These are phyloP conservation scores for Cutaneotrichosporon sp. DNA, from an alignment of 1,284 basidiomycete species.

Conservation along the genomic window DNA sequence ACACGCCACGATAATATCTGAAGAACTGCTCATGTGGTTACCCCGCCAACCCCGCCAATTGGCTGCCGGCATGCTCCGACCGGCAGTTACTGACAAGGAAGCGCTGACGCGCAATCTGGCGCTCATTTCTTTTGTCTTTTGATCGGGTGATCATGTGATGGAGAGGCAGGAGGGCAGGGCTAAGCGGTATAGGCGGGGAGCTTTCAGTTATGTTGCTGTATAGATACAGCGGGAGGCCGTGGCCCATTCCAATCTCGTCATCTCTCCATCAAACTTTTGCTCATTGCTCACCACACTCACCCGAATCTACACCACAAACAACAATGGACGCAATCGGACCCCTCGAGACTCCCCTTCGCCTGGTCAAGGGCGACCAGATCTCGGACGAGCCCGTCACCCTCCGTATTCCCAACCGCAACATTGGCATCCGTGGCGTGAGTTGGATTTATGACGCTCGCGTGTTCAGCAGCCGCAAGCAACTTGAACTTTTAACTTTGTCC, in stretches of 20 bases:
- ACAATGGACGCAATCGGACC: slow-evolving; percentile 16
- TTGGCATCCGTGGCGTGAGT: slow-evolving; percentile 12
- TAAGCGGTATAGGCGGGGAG: no score
- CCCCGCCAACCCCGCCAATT: no score
- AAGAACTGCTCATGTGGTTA: no score
- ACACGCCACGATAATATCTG: no score
- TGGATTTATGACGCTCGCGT: neutral
- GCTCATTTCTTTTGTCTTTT: no score
- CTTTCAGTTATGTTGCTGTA: neutral
- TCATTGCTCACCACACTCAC: neutral
- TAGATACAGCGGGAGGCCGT: neutral
- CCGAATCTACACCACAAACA: neutral
- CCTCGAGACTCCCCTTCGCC: slow-evolving; percentile 15
- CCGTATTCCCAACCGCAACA: slow-evolving; percentile 13
- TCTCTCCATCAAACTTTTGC: neutral
- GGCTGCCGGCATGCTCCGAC: no score
- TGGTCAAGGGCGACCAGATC: slow-evolving; percentile 12
- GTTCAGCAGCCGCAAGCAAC: neutral
- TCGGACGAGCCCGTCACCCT: slow-evolving; percentile 14
- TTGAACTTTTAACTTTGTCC: neutral
- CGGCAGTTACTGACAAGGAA: no score
- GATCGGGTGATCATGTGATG: no score
- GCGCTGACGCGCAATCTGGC: no score
- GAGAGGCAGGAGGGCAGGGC: neutral
- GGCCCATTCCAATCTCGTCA: neutral